These are phyloP conservation scores for Schoenoplectus tabernaemontani DNA, from an alignment of 202 grass and related monocot species.

Conservation along the genomic window DNA sequence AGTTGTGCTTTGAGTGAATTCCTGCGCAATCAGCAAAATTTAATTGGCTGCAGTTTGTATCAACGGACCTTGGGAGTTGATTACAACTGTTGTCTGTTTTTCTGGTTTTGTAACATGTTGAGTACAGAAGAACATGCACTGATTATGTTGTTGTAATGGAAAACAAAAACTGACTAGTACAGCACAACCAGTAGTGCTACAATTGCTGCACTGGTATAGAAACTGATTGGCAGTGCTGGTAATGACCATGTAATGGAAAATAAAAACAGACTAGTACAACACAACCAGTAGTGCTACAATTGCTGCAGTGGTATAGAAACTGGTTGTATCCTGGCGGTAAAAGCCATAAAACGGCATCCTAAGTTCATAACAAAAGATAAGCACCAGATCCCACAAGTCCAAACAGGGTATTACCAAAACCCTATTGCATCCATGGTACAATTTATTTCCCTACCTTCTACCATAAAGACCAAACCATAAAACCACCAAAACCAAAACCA, in stretches of 20 bases:
- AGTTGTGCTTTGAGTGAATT: slow-evolving; percentile 10
- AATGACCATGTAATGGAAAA: background rate
- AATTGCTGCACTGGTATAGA: background rate
- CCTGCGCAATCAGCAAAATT: background rate
- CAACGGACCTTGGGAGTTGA: background rate
- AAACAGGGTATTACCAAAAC: too few species aligned
- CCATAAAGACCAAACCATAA: too few species aligned
- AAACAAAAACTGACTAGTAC: background rate
- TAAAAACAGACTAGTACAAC: background rate
- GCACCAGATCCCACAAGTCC: background rate
- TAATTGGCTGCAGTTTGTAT: background rate
- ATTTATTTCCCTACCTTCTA: too few species aligned
- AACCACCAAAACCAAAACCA: background rate
- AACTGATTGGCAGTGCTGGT: background rate
- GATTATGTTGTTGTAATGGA: background rate
- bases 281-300: background rate
- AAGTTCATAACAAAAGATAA: background rate
- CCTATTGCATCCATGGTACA: too few species aligned
- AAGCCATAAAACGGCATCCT: too few species aligned
- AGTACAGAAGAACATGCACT: background rate
- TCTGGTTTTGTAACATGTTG: background rate
- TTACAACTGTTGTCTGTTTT: slow-evolving; percentile 3
- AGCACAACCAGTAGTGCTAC: background rate
- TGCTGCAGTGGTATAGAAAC: background rate
- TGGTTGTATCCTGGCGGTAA: too few species aligned